Conservation (phyloP, 2,329 filamentous ascomycete species). For the Davidsoniella neocaledoniae region DNA sequence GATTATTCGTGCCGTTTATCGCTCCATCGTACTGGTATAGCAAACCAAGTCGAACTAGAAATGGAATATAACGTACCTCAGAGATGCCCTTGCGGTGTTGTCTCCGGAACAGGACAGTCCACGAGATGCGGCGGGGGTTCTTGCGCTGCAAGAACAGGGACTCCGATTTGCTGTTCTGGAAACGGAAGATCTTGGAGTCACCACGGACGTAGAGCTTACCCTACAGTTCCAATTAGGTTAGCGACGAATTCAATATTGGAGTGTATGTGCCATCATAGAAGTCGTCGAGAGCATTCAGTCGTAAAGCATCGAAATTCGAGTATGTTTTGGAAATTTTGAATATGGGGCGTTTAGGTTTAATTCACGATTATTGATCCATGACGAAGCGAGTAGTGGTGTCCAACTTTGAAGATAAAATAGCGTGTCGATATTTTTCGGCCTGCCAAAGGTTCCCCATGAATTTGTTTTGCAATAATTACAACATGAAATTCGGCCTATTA, state of each 20-base stretch:
- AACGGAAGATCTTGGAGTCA: constrained; percentile 99
- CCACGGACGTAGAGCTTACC: constrained; percentile 99
- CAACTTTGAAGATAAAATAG: too few relatives aligned
- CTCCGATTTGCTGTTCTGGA: constrained; percentile 99
- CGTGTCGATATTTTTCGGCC: too few relatives aligned
- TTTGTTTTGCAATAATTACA: too few relatives aligned
- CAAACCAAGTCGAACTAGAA: too few relatives aligned
- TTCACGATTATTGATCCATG: too few relatives aligned
- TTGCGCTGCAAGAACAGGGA: constrained; percentile 99
- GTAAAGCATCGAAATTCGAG: neutral
- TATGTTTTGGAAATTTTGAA: too few relatives aligned
- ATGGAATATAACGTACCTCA: constrained; percentile 54
- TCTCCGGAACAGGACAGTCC: constrained; percentile 95
- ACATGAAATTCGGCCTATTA: too few relatives aligned
- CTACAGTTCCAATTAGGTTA: constrained; percentile 31
- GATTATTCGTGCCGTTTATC: too few relatives aligned
- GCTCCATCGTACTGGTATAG: too few relatives aligned
- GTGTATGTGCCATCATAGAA: neutral
- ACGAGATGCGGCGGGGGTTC: constrained; percentile 98
- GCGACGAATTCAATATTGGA: neutral
- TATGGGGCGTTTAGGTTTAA: too few relatives aligned
- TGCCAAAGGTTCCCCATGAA: too few relatives aligned
- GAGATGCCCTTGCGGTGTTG: constrained; percentile 99
- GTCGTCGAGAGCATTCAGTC: neutral
- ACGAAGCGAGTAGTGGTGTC: too few relatives aligned